Base-by-base conservation (phyloP, 176 grass and related monocot genomes). In the Aegilops umbellulata region DNA sequence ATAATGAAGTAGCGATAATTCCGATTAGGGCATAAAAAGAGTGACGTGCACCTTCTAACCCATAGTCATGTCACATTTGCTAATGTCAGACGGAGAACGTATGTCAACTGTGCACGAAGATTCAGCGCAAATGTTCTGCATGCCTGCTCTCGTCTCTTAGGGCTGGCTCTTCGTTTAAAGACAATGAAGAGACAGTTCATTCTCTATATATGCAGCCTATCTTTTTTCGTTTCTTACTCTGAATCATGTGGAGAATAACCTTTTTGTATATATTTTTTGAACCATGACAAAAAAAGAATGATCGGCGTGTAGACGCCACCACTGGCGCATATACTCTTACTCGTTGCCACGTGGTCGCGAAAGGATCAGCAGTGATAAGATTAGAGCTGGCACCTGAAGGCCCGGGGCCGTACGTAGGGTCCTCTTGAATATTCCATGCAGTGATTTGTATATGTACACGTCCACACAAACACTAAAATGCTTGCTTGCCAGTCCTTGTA, bases 291-390 rank as follows among this genome's bases (percentile, higher is more conserved):
- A 10, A 41, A 39, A 41, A 10, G 2, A 42, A 47, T 19, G 73
- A 76, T 53, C 24, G 2, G 24, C 8, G 25, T 75, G 42, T 51
- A 53, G 42, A 76, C 25, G 46, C 49, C 73, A 76, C 27, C 44
- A 3, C 14, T 4, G 42, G 15, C 65, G 34, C 64, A 67, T 67
- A 16, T 34, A 36, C 8, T 17, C 42, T 35, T 24, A 39, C 23
- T 51, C 38, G 14, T 6, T 15, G 53, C 72, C 79, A 90, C 53
- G 72, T 70, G 72, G 29, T 29, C 79, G 42, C n/a, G 1, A 24
- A 31, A 64, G 62, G 79, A 78, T 82, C 46, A 63, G 71, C 78
- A 29, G 35, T 25, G 81, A 79, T 65, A 83, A 79, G 69, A 19
- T 55, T 24, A 35, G 71, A 76, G 38, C 39, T 65, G 4, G 58